Evolutionary conservation across 1,139 yeast genomes (phyloP), one percentile per base, ranked within the genome.

Genomic region (Pichia sp.): DNA sequence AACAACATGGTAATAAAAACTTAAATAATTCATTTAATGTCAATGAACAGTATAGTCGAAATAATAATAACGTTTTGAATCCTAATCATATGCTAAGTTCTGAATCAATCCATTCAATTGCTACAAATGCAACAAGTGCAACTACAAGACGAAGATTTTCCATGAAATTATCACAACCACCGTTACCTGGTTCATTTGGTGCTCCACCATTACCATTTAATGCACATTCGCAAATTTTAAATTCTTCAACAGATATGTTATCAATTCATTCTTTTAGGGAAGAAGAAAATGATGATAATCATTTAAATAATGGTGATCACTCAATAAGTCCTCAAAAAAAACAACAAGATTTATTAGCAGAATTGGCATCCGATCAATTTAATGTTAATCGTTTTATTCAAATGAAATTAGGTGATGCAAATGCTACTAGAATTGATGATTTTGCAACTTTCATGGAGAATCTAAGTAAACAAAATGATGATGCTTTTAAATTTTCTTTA

Each of bases 401-500:
- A 32, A 23, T 27, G 32, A 30, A 42, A 32, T 31, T 51, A n/a
- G 42, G 43, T 25, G 44, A 46, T 30, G 51, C 54, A 11, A 41
- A 48, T 30, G 50, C 51, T 12, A 35, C 48, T 8, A 38, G 40
- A 24, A 49, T 51, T 32, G 54, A 50, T 12, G 47, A 48, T 26
- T 49, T 47, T 29, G 39, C 47, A 8, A 37, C 30, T 1, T 31
- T 37, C 4, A 30, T 51, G 26, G 44, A 42, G 5, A 41, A 40
- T 16, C 36, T 46, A 10, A 47, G 41, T 22, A 24, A 30, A 4
- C 35, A 38, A 10, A 74, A 84, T 31, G 74, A 75, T n/a, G 68
- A 70, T 37, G 87, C 84, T 51, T 78, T 87, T 48, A 82, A 82
- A 58, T 68, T 67, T 28, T 78, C 78, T 48, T 76, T 87, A 48